Percentiles rank a stretch among this genome's conserved stretches.
Evolutionary conservation across 1,284 basidiomycete species (phyloP).

Genomic region (Meira miltonrushii): DNA sequence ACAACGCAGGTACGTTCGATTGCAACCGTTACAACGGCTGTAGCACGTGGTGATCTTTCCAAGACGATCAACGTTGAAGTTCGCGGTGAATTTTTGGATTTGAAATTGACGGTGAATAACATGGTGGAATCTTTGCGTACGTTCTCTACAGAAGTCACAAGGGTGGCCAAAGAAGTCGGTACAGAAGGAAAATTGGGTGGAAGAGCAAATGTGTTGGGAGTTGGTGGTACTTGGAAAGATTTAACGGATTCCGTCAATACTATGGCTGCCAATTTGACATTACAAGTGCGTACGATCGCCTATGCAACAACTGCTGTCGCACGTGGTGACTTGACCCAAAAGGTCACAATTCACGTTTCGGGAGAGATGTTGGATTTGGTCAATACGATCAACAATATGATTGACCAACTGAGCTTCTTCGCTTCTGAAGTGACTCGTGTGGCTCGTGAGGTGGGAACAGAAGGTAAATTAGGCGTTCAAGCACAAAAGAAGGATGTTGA

Average conservation of each 20-base stretch:
- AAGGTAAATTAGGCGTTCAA: constrained; percentile 93
- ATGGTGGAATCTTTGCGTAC: constrained; percentile 53
- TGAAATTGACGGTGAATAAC: constrained; percentile 52
- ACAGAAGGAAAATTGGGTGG: constrained; percentile 53
- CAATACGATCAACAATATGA: constrained; percentile 61
- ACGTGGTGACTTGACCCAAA: constrained; percentile 84
- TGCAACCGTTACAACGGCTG: constrained; percentile 48
- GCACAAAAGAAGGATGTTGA: constrained; percentile 95
- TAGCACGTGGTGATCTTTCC: constrained; percentile 49
- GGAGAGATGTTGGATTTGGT: constrained; percentile 90
- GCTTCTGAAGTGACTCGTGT: constrained; percentile 92
- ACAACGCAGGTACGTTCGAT: constrained; percentile 76
- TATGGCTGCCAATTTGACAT: constrained; percentile 68
- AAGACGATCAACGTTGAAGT: constrained; percentile 53
- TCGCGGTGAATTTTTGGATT: constrained; percentile 49
- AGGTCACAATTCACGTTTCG: constrained; percentile 83
- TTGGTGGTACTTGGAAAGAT: constrained; percentile 58
- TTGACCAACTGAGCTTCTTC: constrained; percentile 70
- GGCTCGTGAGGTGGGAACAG: constrained; percentile 87
- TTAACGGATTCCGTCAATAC: constrained; percentile 70
- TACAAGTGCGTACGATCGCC: constrained; percentile 91
- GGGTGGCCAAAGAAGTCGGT: constrained; percentile 53
- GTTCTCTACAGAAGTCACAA: constrained; percentile 53
- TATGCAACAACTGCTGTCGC: constrained; percentile 94
- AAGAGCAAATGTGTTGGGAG: constrained; percentile 51